Conservation (phyloP, 345 rosid species). For the Ricinus communis region DNA sequence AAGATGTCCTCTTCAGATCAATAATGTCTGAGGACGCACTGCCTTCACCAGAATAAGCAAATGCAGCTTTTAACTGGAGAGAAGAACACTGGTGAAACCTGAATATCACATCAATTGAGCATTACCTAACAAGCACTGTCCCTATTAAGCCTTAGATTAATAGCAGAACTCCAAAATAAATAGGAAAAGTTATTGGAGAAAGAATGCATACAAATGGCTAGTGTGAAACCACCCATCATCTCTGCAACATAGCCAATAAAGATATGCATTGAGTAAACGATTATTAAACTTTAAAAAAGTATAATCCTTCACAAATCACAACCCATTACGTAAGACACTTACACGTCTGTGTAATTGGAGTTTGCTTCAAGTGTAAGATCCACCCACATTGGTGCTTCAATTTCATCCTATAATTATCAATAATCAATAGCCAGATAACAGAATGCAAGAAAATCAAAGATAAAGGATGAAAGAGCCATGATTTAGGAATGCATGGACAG, state of each 20-base stretch:
- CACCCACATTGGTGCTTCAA: constrained; percentile 39
- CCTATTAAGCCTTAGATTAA: too few relatives aligned
- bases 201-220: constrained; percentile 50
- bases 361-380: constrained; percentile 26
- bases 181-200: neutral
- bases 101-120: constrained; percentile 22
- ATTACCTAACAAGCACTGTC: neutral
- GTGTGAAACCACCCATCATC: constrained; percentile 52
- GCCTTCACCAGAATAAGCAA: constrained; percentile 35
- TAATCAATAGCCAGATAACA: neutral
- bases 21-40: constrained; percentile 23
- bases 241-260: constrained; percentile 36
- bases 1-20: constrained; percentile 27
- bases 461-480: too few relatives aligned
- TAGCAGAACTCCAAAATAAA: neutral
- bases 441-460: neutral
- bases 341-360: constrained; percentile 24
- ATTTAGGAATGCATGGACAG: too few relatives aligned
- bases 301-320: neutral
- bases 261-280: neutral
- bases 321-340: constrained; percentile 18
- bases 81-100: constrained; percentile 62
- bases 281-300: neutral
- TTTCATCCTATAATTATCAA: constrained; percentile 27
- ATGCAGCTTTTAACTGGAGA: constrained; percentile 43